Evolutionary conservation across 148 eudicot genomes (phyloP), one percentile per base, ranked within the genome.

Genomic region (Camellia japonica): DNA sequence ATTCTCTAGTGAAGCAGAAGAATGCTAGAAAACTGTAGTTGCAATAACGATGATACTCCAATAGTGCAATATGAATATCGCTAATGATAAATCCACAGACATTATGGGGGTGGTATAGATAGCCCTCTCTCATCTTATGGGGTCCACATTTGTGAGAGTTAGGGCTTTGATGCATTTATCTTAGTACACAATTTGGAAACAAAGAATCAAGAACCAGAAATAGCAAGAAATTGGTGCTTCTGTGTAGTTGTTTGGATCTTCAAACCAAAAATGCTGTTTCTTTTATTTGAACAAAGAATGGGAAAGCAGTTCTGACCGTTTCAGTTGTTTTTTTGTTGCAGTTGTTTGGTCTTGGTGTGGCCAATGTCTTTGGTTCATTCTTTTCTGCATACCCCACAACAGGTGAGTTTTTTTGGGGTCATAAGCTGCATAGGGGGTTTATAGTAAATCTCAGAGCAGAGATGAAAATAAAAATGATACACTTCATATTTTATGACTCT

Each of bases 321-420:
- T 9, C 7, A 59, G 12, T 54, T 86, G 79, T 59, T 65, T 59
- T 68, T 60, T 58, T 38, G 13, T 68, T 43, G 60, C 96, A 97
- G 99, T 87, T 97, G 80, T 91, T 97, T 88, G 99, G 99, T 74
- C 99, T 97, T 83, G 99, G 99, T 69, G 97, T 97, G 80, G 95
- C 99, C 69, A 97, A 97, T 82, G 87, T 97, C 58, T 79, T 78
- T 79, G 99, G 99, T 65, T 92, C 98, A 77, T 92, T 94, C 84
- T 97, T 97, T 81, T 94, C 97, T 79, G 82, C 90, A 13, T 97
- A 97, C 82, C 98, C 99, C 46, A 85, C 92, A 59, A 97, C 99
- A 87, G 97, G 99, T 95, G 81, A 84, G 86, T 71, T 83, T 78
- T 84, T 64, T 19, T 23, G 18, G 12, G 19, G 14, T 5, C 3